Percentiles rank a stretch among this genome's conserved stretches.
Evolutionary conservation across 495 filamentous ascomycete genomes (phyloP).

Genomic region (Podospora appendiculata): DNA sequence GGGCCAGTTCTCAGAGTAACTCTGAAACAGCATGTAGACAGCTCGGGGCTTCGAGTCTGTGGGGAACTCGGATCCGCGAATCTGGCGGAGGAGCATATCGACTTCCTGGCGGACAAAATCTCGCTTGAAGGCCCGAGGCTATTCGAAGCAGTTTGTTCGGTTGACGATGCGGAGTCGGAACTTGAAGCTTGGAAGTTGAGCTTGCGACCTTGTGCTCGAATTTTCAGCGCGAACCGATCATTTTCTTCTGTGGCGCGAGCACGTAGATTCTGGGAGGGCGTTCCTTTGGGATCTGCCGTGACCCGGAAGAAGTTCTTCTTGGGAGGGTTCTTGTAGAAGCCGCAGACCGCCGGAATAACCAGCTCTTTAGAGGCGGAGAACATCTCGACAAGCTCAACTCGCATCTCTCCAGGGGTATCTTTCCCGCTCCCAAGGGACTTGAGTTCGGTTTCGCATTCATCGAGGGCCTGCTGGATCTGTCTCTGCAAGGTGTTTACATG

Average conservation of each 20-base stretch:
- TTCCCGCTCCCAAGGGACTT: conserved; percentile 27
- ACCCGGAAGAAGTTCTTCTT: conserved; percentile 31
- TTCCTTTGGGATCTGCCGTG: conserved; percentile 26
- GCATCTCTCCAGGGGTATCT: conserved; percentile 31
- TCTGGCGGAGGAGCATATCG: conserved; percentile 25
- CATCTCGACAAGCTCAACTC: conserved; percentile 30
- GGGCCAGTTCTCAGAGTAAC: conserved; percentile 32
- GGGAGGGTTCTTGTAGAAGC: conserved; percentile 34
- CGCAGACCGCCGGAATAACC: conserved; percentile 31
- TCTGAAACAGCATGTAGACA: conserved; percentile 35
- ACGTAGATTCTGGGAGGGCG: conserved; percentile 32
- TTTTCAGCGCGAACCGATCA: conserved; percentile 24
- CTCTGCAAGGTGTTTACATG: conserved; percentile 26
- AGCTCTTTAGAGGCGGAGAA: conserved; percentile 30
- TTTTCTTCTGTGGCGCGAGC: conserved; percentile 35
- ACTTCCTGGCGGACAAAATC: conserved; percentile 30
- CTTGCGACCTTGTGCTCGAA: conserved; percentile 31
- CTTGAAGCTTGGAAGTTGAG: conserved; percentile 21
- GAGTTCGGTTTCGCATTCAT: conserved; percentile 30
- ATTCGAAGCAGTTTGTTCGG: conserved; percentile 3
- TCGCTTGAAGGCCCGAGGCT: conserved; percentile 14
- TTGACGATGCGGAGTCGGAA: background rate
- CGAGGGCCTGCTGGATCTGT: conserved; percentile 30
- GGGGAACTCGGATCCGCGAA: conserved; percentile 34
- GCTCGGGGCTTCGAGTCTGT: conserved; percentile 32